Base-by-base conservation (phyloP, 495 filamentous ascomycete genomes). In the Hyaloscypha hepaticicola region DNA sequence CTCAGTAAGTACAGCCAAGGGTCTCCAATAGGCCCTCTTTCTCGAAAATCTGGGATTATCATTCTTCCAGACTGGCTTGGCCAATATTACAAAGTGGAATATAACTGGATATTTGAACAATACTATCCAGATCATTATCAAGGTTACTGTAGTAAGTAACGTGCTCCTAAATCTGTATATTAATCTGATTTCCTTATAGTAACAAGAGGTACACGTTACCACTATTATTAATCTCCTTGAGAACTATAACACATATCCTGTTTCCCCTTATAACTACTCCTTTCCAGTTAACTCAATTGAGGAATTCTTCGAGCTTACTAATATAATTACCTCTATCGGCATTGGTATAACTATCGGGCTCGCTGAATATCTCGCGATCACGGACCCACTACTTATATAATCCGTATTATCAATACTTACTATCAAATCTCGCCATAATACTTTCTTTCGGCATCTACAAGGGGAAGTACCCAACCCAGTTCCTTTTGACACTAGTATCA, bases 141-240 rank as follows among this genome's bases (percentile, higher is more conserved):
- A 60, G 1, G 51, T 68, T 58, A 41, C 55, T 55, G 34, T 53
- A 56, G 51, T 66, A 61, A 66, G 58, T 61, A 7, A n/a, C n/a
- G n/a, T n/a, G n/a, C n/a, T n/a, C 19, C 52, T 22, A 14, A 55
- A 66, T 41, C 58, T 57, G 1, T 26, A 41, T n/a, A 41, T 14
- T 45, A 41, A 56, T 27, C 48, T 58, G 16, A 55, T 14, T 3
- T 33, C 31, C 4, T 49, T 52, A 64, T 64, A 64, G 48, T 58
- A 66, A 66, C 57, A 66, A 66, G 48, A 60, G 57, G 57, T 66
- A 31, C 50, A 66, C 51, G 31, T 61, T 57, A 50, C 51, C 4
- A 66, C 64, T 29, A 66, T 66, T 62, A 65, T 65, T 26, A 28
- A 65, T 65, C 41, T 65, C 0, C 63, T 65, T 38, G 26, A 65